A percentile compares a stretch with the other conserved stretches of the same genome.
Evolutionary conservation across 2,329 filamentous ascomycete species (phyloP).

Genomic region (Colletotrichum liaoningense): DNA sequence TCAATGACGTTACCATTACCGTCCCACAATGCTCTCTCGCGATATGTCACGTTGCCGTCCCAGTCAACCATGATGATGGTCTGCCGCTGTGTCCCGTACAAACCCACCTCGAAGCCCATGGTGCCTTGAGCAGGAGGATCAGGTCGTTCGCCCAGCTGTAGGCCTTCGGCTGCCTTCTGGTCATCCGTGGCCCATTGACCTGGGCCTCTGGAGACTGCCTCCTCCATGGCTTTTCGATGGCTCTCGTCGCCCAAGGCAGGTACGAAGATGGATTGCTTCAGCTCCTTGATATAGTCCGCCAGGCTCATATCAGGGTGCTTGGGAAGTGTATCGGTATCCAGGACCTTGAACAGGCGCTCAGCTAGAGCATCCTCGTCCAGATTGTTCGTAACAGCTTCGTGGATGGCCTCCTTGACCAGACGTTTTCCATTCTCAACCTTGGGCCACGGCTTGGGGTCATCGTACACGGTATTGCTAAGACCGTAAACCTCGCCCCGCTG

Average conservation of each 20-base stretch:
- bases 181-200: slow-evolving; percentile 53
- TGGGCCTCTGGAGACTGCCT: slow-evolving; percentile 50
- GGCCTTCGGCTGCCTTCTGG: slow-evolving; percentile 46
- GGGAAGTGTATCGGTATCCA: slow-evolving; percentile 69
- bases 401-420: slow-evolving; percentile 56
- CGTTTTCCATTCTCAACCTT: slow-evolving; percentile 67
- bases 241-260: slow-evolving; percentile 65
- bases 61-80: slow-evolving; percentile 72
- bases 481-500: slow-evolving; percentile 65
- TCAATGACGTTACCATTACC: slow-evolving; percentile 64
- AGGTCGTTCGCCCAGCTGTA: slow-evolving; percentile 44
- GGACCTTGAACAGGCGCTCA: slow-evolving; percentile 62
- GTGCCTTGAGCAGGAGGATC: slow-evolving; percentile 40
- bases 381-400: slow-evolving; percentile 50
- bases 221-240: slow-evolving; percentile 58
- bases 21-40: slow-evolving; percentile 71
- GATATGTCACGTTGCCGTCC: slow-evolving; percentile 70
- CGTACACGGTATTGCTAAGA: slow-evolving; percentile 72
- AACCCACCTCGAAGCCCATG: slow-evolving; percentile 65
- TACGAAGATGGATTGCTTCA: slow-evolving; percentile 72
- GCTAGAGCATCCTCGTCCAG: slow-evolving; percentile 60
- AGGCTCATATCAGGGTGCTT: slow-evolving; percentile 54
- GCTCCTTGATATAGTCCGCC: slow-evolving; percentile 62
- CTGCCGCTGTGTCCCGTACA: slow-evolving; percentile 75
- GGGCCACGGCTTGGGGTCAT: slow-evolving; percentile 66